Base-by-base conservation (phyloP, 2,329 filamentous ascomycete species). In the Aspergillus brunneoviolaceus region DNA sequence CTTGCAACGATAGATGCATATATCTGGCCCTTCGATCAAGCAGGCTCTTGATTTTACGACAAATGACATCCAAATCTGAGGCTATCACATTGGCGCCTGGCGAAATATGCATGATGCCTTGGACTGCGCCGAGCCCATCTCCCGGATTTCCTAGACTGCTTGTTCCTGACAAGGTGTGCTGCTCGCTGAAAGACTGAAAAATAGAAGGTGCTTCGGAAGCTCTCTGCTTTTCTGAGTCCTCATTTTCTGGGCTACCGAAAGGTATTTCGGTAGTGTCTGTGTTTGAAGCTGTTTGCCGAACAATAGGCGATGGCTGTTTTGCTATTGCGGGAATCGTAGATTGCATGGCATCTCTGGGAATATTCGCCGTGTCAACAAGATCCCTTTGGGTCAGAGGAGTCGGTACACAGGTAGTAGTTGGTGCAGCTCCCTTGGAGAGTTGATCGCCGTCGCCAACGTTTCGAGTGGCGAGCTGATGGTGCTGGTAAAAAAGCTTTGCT, bases 401-500 rank as follows among this genome's bases (percentile, higher is more conserved):
- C 16, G 14, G 39, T 45, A 16, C 16, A 19, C 16, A 45, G 14
- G 16, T 45, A 2, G 39, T 19, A 12, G 33, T 16, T 16, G 33
- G 11, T 45, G 39, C 16, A 9, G 16, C n/a, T 45, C n/a, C 14
- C 16, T 39, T 25, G 54, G 25, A 45, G n/a, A 25, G 63, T 61
- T 76, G 72, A 23, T 69, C 72, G 27, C 71, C n/a, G 39, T 45
- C 39, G 19, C 39, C 74, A 51, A 63, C 69, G 60, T 68, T 72
- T 60, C 72, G 80, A 47, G 78, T 81, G 63, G 89, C 89, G 60
- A 88, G 81, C 75, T 92, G 90, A 76, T 91, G 92, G 66, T 91
- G 85, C 78, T 97, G 94, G 76, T 96, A 99, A 79, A 98, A 96
- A 63, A 97, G 84, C 77, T 96, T 98, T 61, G 94, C 91, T 74